Evolutionary conservation across 495 filamentous ascomycete species (phyloP), one percentile per base, ranked within the genome.

Genomic region (Xylaria curta): DNA sequence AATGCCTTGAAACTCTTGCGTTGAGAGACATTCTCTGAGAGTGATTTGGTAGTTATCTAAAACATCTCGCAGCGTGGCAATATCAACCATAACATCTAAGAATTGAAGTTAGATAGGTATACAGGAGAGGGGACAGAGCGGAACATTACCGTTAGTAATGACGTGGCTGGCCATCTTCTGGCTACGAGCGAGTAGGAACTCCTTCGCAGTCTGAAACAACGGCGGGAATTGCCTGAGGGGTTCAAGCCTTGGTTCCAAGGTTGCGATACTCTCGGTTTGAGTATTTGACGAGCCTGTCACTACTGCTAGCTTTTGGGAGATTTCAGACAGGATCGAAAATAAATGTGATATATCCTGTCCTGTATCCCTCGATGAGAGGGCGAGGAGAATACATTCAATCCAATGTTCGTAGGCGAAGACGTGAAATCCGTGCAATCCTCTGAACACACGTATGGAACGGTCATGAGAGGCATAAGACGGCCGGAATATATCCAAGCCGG

Each of bases 321-420:
- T 42, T 4, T 49, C 62, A 7, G 24, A 65, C 47, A 65, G 7
- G 6, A 31, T 49, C 9, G 4, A 9, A 9, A 31, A 12, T 10
- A 65, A 6, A 1, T 33, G 13, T 15, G 26, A 17, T 24, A 19
- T 65, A 33, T 65, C 15, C 31, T 49, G 4, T 28, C 38, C 44
- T n/a, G 17, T 3, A 49, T 42, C 21, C 62, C 21, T 15, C 44
- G 5, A 19, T 1, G 56, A 12, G 31, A 44, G 19, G 24, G 51
- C 47, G 42, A 53, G 17, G 26, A 78, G 66, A 10, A 78, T 5
- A 63, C 77, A 77, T 17, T 78, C 77, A 13, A 63, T 24, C 78
- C 78, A 80, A 42, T 70, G 76, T 36, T 79, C 76, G 3, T 63
- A 73, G n/a, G 78, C 77, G 53, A 78, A 80, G 13, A 73, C 44